Percentiles rank a stretch among this genome's conserved stretches.
These are phyloP conservation scores for Ceriops zippeliana DNA, from an alignment of 345 rosid genomes.

Conservation along the genomic window DNA sequence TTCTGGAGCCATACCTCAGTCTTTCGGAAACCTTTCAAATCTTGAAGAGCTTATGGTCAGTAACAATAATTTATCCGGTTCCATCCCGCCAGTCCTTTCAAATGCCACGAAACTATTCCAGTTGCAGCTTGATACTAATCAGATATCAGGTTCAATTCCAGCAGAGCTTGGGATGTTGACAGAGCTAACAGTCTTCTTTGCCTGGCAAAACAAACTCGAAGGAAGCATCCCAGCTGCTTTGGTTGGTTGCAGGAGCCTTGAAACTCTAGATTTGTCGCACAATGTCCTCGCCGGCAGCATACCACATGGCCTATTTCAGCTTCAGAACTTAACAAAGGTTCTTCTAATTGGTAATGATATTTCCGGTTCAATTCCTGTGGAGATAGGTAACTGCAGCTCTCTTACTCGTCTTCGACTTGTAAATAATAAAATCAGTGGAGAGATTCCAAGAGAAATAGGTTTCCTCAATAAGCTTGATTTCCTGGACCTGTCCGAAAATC, in stretches of 20 bases:
- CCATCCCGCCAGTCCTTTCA: constrained; percentile 62
- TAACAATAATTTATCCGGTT: constrained; percentile 76
- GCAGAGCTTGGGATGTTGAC: constrained; percentile 65
- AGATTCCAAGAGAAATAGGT: constrained; percentile 67
- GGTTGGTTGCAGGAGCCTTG: constrained; percentile 56
- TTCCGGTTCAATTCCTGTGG: constrained; percentile 61
- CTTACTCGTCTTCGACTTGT: constrained; percentile 72
- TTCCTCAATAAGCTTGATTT: constrained; percentile 56
- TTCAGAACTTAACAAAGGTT: constrained; percentile 68
- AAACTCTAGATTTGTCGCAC: constrained; percentile 74
- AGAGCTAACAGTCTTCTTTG: constrained; percentile 63
- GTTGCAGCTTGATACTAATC: constrained; percentile 78
- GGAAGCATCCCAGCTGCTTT: constrained; percentile 80
- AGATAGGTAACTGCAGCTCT: constrained; percentile 73
- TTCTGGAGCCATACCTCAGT: constrained; percentile 66
- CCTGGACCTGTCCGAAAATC: constrained; percentile 71
- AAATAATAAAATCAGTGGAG: constrained; percentile 60
- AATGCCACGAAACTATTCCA: constrained; percentile 66
- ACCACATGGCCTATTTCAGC: constrained; percentile 73
- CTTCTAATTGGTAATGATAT: constrained; percentile 67
- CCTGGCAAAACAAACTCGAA: constrained; percentile 90
- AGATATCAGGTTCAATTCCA: constrained; percentile 80
- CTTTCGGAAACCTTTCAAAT: constrained; percentile 51
- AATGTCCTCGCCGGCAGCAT: constrained; percentile 71
- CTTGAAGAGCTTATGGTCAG: constrained; percentile 90